A percentile compares a stretch with the other conserved stretches of the same genome.
These are phyloP conservation scores for Filobasidium floriforme DNA, from an alignment of 768 basidiomycete genomes.

Conservation along the genomic window DNA sequence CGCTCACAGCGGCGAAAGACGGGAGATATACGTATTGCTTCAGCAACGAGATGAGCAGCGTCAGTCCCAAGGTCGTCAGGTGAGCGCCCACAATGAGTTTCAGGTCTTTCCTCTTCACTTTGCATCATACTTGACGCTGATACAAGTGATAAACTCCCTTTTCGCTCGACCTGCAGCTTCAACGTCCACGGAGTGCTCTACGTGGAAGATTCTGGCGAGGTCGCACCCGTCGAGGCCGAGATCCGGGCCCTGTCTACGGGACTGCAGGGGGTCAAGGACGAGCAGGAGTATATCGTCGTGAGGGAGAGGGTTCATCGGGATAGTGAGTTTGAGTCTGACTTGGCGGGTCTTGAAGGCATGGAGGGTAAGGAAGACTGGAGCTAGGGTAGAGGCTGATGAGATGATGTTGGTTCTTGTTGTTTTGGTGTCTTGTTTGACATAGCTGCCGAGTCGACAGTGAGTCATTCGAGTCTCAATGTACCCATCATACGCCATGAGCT, in stretches of 20 bases:
- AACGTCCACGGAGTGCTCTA: conserved; percentile 97
- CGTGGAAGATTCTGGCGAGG: conserved; percentile 63
- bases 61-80: conserved; percentile 93
- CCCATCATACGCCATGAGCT: neutral
- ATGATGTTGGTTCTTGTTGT: neutral
- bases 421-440: neutral
- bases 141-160: neutral
- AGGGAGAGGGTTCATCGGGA: conserved; percentile 87
- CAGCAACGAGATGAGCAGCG: conserved; percentile 96
- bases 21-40: conserved; percentile 94
- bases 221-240: conserved; percentile 94
- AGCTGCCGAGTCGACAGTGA: conserved; percentile 48
- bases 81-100: conserved; percentile 40
- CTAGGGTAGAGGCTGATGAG: neutral
- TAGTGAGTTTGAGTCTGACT: conserved; percentile 57
- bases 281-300: conserved; percentile 96
- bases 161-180: conserved; percentile 55
- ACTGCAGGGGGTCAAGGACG: conserved; percentile 85
- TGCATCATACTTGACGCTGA: too few relatives aligned
- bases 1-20: conserved; percentile 77
- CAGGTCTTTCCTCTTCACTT: neutral
- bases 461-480: conserved; percentile 12
- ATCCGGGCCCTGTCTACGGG: conserved; percentile 76
- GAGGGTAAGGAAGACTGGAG: neutral
- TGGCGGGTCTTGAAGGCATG: neutral